Percentiles rank a stretch among this genome's conserved stretches.
Evolutionary conservation across 1,284 basidiomycete genomes (phyloP).

Genomic region (Trametes polyzona): DNA sequence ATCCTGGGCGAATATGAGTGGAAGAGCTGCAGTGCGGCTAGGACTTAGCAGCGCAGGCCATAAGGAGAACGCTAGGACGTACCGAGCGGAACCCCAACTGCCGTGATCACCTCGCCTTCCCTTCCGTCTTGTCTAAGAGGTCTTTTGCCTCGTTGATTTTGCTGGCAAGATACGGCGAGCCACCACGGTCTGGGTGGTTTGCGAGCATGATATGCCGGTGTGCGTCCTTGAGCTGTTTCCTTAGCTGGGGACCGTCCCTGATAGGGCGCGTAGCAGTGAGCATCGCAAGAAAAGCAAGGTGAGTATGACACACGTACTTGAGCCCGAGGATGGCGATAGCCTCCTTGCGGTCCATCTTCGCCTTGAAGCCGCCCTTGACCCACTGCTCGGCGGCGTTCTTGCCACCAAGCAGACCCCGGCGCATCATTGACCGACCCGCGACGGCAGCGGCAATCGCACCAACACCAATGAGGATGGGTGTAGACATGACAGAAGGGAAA

Average conservation of each 20-base stretch:
- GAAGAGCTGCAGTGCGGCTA: not conserved
- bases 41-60: constrained; percentile 1
- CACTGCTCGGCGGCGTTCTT: constrained; percentile 80
- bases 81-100: constrained; percentile 9
- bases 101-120: constrained; percentile 43
- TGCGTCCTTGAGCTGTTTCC: constrained; percentile 83
- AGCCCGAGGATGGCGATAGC: constrained; percentile 92
- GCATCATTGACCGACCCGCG: constrained; percentile 71
- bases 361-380: constrained; percentile 92
- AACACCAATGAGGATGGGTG: constrained; percentile 77
- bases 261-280: not conserved
- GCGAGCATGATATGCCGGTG: constrained; percentile 93
- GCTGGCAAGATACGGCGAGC: constrained; percentile 95
- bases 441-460: constrained; percentile 82
- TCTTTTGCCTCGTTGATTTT: constrained; percentile 97
- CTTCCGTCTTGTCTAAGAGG: constrained; percentile 73
- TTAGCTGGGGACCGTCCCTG: constrained; percentile 78
- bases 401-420: constrained; percentile 58
- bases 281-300: not conserved
- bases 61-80: not conserved
- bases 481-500: constrained; percentile 56
- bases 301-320: constrained; percentile 65
- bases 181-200: constrained; percentile 96
- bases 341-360: constrained; percentile 95
- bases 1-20: constrained; percentile 7